Evolutionary conservation across 441 rosid genomes (phyloP).

Genomic region (Mallotus repandus): DNA sequence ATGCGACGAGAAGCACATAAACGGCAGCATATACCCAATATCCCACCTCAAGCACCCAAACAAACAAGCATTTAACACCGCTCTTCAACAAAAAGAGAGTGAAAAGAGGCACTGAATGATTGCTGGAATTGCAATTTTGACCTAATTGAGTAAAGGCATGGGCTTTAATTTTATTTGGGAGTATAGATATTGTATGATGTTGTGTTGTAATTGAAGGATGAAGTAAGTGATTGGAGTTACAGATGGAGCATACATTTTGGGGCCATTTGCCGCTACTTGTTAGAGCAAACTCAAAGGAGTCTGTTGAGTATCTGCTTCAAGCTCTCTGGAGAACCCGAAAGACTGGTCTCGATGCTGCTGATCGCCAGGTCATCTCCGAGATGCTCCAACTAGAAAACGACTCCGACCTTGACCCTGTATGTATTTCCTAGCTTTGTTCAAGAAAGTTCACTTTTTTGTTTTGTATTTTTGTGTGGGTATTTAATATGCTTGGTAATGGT

Average conservation of each 20-base stretch:
- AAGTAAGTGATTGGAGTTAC: not conserved
- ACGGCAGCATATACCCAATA: not conserved
- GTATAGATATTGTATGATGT: no score
- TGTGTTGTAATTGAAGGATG: not conserved
- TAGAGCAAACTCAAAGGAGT: constrained; percentile 54
- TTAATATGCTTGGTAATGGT: not conserved
- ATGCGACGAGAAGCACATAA: not conserved
- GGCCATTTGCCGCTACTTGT: constrained; percentile 51
- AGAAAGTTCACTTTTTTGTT: not conserved
- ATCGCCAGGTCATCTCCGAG: constrained; percentile 46
- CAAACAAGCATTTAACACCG: no score
- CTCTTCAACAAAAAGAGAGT: not conserved
- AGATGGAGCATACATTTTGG: constrained; percentile 59
- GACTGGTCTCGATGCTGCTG: constrained; percentile 55
- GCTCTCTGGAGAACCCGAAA: constrained; percentile 64
- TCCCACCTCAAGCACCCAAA: not conserved
- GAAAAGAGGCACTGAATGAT: not conserved
- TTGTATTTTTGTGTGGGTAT: not conserved
- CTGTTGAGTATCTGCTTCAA: constrained; percentile 60
- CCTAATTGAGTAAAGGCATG: not conserved
- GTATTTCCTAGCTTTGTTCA: not conserved
- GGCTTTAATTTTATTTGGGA: not conserved
- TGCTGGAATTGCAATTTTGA: not conserved
- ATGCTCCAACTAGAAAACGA: constrained; percentile 58
- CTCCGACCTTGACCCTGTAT: constrained; percentile 64